A percentile compares a stretch with the other conserved stretches of the same genome.
Evolutionary conservation across 352 stramenopile species (phyloP).

Genomic region (Pythium chondricola): DNA sequence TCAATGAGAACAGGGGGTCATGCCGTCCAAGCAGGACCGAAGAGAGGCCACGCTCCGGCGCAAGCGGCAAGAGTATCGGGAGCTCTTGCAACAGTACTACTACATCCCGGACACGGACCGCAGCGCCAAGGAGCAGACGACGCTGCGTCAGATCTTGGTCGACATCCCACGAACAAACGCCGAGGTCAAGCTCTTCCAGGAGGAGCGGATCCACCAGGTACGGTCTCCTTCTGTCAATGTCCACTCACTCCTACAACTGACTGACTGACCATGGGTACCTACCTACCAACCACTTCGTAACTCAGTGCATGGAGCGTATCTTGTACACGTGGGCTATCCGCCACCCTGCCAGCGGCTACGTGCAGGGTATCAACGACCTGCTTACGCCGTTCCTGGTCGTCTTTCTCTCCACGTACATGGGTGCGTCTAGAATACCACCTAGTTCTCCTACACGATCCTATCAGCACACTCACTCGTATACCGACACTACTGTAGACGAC

Average conservation of each 20-base stretch:
- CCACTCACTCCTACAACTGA: too few species aligned
- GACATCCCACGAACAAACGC: constrained; percentile 98
- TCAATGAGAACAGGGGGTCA: constrained; percentile 90
- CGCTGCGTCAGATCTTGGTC: constrained; percentile 95
- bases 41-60: constrained; percentile 87
- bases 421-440: too few species aligned
- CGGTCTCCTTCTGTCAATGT: background rate
- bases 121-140: constrained; percentile 94
- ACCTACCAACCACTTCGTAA: too few species aligned
- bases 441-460: too few species aligned
- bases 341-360: constrained; percentile 97
- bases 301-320: constrained; percentile 91
- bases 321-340: constrained; percentile 99
- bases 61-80: constrained; percentile 95
- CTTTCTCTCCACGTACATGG: constrained; percentile 88
- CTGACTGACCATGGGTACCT: constrained; percentile 19
- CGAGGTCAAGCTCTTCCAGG: constrained; percentile 95
- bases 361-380: constrained; percentile 99
- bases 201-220: constrained; percentile 89
- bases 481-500: constrained; percentile 35
- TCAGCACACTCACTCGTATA: constrained; percentile 1
- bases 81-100: constrained; percentile 95
- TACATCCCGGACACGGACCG: constrained; percentile 94
- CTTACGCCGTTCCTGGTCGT: constrained; percentile 96
- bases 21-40: constrained; percentile 93